Evolutionary conservation across 2,329 filamentous ascomycete species (phyloP), one percentile per base, ranked within the genome.

Genomic region (Neofusicoccum ribis): DNA sequence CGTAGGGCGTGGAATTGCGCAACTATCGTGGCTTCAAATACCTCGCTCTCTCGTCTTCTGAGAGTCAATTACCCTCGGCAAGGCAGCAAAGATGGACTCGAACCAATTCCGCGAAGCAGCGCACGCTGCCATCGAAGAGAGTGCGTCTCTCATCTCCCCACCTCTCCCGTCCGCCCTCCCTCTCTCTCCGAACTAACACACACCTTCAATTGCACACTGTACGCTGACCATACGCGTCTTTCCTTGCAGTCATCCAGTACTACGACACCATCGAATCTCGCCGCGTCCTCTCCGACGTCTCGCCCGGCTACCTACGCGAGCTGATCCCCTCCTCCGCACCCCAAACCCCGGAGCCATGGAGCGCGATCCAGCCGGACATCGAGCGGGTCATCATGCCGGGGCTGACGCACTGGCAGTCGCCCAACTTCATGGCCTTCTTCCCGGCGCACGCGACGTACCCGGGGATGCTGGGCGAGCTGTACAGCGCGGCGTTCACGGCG

Each of bases 391-490:
- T 98, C 74, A 87, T 97, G 75, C 94, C 94, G 0, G 94, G 94
- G 5, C 83, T 98, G 63, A 97, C 94, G 0, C 94, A 97, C 79
- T 98, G 94, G 93, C 90, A 96, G 76, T 92, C 89, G 2, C 94
- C 92, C 15, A 93, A 94, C 74, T 98, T 97, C 84, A 92, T 97
- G 87, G 94, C 94, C 50, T 98, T 96, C 83, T 98, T 95, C 79
- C 91, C 94, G 1, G 92, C 92, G 58, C 88, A 87, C 27, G 88
- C 89, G 62, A 91, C 90, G 41, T 97, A 90, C 74, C 93, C 94
- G 0, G 87, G 89, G 34, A 94, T 97, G 77, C 85, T 98, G 11
- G 94, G 92, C 20, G 94, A 98, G 79, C 88, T 98, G 82, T 98
- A 97, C 82, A 92, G 88, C 49, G 89, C 91, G 5, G 90, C 92